Evolutionary conservation across 306 rosid species (phyloP).

Genomic region (Herpetospermum pedunculosum): DNA sequence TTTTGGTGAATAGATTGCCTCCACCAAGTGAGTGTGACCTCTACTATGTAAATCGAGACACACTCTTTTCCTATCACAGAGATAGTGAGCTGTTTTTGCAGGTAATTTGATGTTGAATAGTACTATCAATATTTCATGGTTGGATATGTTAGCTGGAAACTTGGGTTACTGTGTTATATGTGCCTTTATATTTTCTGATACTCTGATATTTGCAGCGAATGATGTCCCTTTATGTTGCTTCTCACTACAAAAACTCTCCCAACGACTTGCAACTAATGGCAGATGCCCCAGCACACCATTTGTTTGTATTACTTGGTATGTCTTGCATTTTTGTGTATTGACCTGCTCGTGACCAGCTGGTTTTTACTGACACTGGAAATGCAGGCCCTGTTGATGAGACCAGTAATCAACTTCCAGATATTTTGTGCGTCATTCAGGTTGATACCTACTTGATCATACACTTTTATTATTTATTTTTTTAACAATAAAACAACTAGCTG

Average conservation of each 20-base stretch:
- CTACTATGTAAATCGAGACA: slow-evolving; percentile 89
- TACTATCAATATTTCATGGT: neutral
- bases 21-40: slow-evolving; percentile 73
- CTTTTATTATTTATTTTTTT: no score
- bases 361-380: slow-evolving; percentile 16
- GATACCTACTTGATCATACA: slow-evolving; percentile 11
- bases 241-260: slow-evolving; percentile 97
- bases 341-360: slow-evolving; percentile 5
- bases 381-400: slow-evolving; percentile 95
- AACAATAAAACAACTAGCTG: no score
- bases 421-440: slow-evolving; percentile 95
- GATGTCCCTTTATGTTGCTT: slow-evolving; percentile 96
- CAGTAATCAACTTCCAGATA: slow-evolving; percentile 89
- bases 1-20: slow-evolving; percentile 53
- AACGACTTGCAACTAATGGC: slow-evolving; percentile 95
- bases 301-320: slow-evolving; percentile 89
- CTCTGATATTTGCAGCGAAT: slow-evolving; percentile 56
- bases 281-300: slow-evolving; percentile 97
- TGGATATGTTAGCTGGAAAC: neutral
- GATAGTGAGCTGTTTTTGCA: slow-evolving; percentile 93
- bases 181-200: slow-evolving; percentile 19
- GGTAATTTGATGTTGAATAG: slow-evolving; percentile 32
- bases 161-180: neutral
- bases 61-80: slow-evolving; percentile 84
- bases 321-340: slow-evolving; percentile 9